Percentiles rank a stretch among this genome's conserved stretches.
Evolutionary conservation across 306 rosid genomes (phyloP).

Genomic region (Prunus armeniaca): DNA sequence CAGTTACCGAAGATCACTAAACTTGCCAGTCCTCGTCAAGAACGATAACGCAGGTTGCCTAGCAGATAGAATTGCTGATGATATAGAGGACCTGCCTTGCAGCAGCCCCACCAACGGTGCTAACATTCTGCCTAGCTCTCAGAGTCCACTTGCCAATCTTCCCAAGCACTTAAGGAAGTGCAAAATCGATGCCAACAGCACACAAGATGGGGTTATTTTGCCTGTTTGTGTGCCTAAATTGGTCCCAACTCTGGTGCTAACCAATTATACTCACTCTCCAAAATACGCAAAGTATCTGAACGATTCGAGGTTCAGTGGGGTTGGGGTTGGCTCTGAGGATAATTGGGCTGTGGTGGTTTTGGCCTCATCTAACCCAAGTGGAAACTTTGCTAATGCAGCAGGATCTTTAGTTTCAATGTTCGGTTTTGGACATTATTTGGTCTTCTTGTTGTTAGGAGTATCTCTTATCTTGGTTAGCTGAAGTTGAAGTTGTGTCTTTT

Average conservation of each 20-base stretch:
- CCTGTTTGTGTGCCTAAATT: conserved; percentile 50
- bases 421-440: conserved; percentile 1
- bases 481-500: background rate
- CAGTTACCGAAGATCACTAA: conserved; percentile 39
- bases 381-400: conserved; percentile 45
- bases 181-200: conserved; percentile 43
- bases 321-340: conserved; percentile 52
- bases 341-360: conserved; percentile 64
- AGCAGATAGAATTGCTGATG: conserved; percentile 51
- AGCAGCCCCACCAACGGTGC: conserved; percentile 23
- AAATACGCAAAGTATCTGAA: conserved; percentile 34
- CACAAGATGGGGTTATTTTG: conserved; percentile 50
- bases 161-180: conserved; percentile 34
- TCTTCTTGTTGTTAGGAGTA: conserved; percentile 19
- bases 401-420: conserved; percentile 9
- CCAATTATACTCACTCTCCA: conserved; percentile 33
- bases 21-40: conserved; percentile 37
- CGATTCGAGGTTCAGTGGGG: conserved; percentile 35
- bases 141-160: conserved; percentile 28
- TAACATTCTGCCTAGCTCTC: conserved; percentile 20
- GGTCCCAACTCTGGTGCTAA: conserved; percentile 21
- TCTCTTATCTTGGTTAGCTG: conserved; percentile 10
- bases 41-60: conserved; percentile 48
- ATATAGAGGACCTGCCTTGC: conserved; percentile 41
- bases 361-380: conserved; percentile 38